Evolutionary conservation across 148 eudicot species (phyloP).

Genomic region (Vaccinium darrowii): DNA sequence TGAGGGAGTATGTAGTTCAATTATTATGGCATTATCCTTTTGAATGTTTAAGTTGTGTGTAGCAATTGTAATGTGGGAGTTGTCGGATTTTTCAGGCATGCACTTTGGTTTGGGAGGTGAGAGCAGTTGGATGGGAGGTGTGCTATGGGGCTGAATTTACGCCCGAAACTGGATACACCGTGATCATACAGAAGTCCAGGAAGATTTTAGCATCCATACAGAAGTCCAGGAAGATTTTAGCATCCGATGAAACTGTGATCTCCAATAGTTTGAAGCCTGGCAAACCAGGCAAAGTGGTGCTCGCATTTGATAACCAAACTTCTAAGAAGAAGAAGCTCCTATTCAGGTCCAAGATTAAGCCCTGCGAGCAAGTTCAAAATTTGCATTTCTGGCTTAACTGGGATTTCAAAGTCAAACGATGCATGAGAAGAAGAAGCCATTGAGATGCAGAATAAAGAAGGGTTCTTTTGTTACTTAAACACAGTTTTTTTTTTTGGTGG

Average conservation of each 20-base stretch:
- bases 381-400: slow-evolving; percentile 10
- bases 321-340: slow-evolving; percentile 76
- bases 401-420: neutral
- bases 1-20: no score
- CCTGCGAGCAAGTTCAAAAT: slow-evolving; percentile 26
- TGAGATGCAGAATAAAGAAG: neutral
- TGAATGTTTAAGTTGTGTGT: slow-evolving; percentile 31
- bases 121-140: slow-evolving; percentile 95
- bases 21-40: no score
- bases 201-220: no score
- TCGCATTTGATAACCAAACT: slow-evolving; percentile 77
- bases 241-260: slow-evolving; percentile 71
- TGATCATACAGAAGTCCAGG: slow-evolving; percentile 73
- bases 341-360: slow-evolving; percentile 82
- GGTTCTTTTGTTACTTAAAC: slow-evolving; percentile 9
- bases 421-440: neutral
- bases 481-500: slow-evolving; percentile 11
- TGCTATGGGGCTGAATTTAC: slow-evolving; percentile 76
- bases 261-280: slow-evolving; percentile 53
- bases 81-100: slow-evolving; percentile 40
- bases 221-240: no score
- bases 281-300: slow-evolving; percentile 75
- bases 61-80: slow-evolving; percentile 21
- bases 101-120: slow-evolving; percentile 71
- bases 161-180: slow-evolving; percentile 66